phyloP scores from a whole-genome alignment of 805 yeast genomes.

The Barnettozyma salicaria region DNA sequence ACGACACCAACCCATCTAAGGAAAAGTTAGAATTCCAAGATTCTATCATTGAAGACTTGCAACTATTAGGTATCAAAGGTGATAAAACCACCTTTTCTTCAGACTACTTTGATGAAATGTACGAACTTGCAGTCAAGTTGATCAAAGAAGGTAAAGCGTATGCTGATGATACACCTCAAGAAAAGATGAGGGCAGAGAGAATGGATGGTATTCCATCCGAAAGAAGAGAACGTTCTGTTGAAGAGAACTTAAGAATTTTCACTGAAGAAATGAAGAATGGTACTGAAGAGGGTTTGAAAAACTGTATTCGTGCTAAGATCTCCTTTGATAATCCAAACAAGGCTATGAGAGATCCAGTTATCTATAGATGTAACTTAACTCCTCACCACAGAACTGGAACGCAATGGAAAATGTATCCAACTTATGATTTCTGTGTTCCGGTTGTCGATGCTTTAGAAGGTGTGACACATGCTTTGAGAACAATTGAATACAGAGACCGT shows the following conservation, averaged over 20 bases:
- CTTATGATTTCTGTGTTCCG: constrained; percentile 98
- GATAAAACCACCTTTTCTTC: constrained; percentile 86
- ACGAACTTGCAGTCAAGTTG: constrained; percentile 74
- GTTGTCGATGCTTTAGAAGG: constrained; percentile 94
- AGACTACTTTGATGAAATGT: constrained; percentile 89
- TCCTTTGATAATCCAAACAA: constrained; percentile 88
- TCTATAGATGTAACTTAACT: constrained; percentile 93
- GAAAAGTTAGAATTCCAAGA: constrained; percentile 94
- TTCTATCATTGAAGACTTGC: constrained; percentile 87
- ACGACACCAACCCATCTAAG: constrained; percentile 96
- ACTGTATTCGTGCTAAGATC: constrained; percentile 95
- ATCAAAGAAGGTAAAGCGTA: constrained; percentile 96
- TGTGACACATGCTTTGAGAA: constrained; percentile 95
- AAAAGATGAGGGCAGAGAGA: constrained; percentile 97
- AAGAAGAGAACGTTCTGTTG: constrained; percentile 88
- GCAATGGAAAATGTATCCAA: constrained; percentile 94
- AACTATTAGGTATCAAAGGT: constrained; percentile 87
- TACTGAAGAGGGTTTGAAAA: constrained; percentile 85
- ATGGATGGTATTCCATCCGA: constrained; percentile 92
- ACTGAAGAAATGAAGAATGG: constrained; percentile 90
- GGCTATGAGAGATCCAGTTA: constrained; percentile 95
- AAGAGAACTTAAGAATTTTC: constrained; percentile 84
- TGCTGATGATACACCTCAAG: constrained; percentile 94
- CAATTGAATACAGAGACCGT: constrained; percentile 98
- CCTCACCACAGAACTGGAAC: constrained; percentile 97